Evolutionary conservation across 2,329 filamentous ascomycete species (phyloP).

Genomic region (Neophaeococcomyces mojaviensis): DNA sequence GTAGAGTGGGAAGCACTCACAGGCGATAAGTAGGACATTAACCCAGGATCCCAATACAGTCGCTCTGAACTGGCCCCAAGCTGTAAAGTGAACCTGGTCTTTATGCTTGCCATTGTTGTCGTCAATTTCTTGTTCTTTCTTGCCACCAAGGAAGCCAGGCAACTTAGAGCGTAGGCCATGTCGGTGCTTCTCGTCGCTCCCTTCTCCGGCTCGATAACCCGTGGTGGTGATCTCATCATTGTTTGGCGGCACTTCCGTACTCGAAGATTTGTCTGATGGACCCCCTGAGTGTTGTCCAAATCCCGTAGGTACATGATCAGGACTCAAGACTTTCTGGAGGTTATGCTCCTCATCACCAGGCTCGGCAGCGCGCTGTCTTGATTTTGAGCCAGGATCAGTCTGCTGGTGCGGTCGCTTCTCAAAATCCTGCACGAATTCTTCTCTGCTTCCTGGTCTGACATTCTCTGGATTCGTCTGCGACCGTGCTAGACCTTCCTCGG

Average conservation of each 20-base stretch:
- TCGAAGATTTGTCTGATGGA: conserved; percentile 1
- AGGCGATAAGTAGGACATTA: conserved; percentile 68
- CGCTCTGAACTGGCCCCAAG: conserved; percentile 60
- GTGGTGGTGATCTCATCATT: neutral
- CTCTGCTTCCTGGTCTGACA: neutral
- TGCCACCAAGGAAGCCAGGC: neutral
- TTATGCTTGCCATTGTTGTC: conserved; percentile 20
- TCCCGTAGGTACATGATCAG: neutral
- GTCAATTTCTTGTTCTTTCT: conserved; percentile 8
- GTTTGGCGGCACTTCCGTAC: neutral
- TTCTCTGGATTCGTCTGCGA: neutral
- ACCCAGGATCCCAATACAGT: conserved; percentile 79
- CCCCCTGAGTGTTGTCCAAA: neutral
- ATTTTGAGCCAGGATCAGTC: conserved; percentile 6
- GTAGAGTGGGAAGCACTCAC: neutral
- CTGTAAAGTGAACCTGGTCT: conserved; percentile 39
- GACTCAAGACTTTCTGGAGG: conserved; percentile 1
- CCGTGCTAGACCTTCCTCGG: conserved; percentile 1
- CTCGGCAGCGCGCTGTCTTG: neutral
- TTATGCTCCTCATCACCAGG: neutral
- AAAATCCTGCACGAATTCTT: neutral
- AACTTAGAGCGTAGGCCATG: neutral
- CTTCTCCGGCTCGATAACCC: neutral
- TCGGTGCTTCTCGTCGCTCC: neutral
- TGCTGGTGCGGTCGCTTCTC: neutral